A percentile compares a stretch with the other conserved stretches of the same genome.
Evolutionary conservation across 768 basidiomycete genomes (phyloP).

Genomic region (Strobilomyces echinocephalus): DNA sequence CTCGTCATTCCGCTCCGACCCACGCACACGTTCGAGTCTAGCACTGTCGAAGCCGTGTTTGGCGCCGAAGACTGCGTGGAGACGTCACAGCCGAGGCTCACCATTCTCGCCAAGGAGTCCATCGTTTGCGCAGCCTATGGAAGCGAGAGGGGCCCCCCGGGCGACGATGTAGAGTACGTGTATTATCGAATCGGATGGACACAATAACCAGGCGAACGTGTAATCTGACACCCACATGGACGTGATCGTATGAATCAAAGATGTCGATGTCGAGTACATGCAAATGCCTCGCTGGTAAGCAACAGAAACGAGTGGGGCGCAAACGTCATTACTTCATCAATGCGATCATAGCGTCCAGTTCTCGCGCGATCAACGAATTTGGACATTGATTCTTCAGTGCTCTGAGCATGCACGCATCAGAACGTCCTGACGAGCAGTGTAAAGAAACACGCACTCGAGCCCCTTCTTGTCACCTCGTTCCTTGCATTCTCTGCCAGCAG

Average conservation of each 20-base stretch:
- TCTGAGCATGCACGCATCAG: conserved; percentile 35
- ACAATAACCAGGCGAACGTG: not conserved
- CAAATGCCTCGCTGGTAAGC: not conserved
- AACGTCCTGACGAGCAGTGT: no score
- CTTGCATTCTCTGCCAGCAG: conserved; percentile 86
- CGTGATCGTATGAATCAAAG: not conserved
- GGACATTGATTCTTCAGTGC: conserved; percentile 70
- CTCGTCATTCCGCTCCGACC: conserved; percentile 39
- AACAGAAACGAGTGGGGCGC: not conserved
- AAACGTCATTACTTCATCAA: conserved; percentile 56
- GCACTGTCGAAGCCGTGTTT: conserved; percentile 56
- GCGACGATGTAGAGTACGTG: conserved; percentile 60
- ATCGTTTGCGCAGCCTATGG: conserved; percentile 49
- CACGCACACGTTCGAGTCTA: conserved; percentile 58
- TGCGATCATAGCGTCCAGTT: conserved; percentile 60
- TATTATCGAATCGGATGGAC: conserved; percentile 73
- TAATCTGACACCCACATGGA: not conserved
- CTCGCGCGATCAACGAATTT: conserved; percentile 74
- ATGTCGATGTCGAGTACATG: not conserved
- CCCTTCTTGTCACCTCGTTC: conserved; percentile 80
- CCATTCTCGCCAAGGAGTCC: conserved; percentile 49
- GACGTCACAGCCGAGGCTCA: conserved; percentile 31
- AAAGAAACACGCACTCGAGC: conserved; percentile 64
- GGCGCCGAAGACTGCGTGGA: conserved; percentile 3
- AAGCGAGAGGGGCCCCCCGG: conserved; percentile 24